Base-by-base conservation (phyloP, 192 early-diverging fungal genomes). In the Entomortierella lignicola region DNA sequence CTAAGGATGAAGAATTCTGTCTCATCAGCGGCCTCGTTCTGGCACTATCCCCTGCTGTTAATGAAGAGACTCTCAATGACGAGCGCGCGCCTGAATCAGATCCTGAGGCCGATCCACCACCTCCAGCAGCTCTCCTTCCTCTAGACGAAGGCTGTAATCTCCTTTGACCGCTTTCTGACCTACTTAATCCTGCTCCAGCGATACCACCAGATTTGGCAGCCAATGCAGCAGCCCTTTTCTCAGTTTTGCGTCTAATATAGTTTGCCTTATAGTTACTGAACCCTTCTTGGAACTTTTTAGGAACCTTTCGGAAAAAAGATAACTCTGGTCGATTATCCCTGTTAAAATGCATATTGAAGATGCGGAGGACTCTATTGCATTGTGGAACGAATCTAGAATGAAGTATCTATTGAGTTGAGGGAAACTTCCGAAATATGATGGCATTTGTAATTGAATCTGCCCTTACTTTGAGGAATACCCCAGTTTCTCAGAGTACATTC, bases 401-500 rank as follows among this genome's bases (percentile, higher is more conserved):
- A 20, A 47, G 12, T 47, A 47, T 12, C 12, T 15, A 47, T 20
- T 4, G 2, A 25, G 20, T 23, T 42, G 10, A 63, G 23, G 20
- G 7, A 51, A 8, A 31, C 8, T 21, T 31, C 15, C 13, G 54
- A 29, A 13, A 47, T 10, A 37, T 5, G 20, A 47, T 4, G 20
- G 44, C n/a, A n/a, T n/a, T 47, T 12, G 20, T 15, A 12, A 47
- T 12, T 20, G 52, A 18, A 29, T 57, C 20, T 4, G 8, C 8
- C 32, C 81, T 54, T 87, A 89, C 88, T 86, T 85, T 82, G 82
- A 77, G 12, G 86, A 86, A 65, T 85, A 82, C 8, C 82, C 72
- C 10, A 89, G 66, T 52, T 89, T 89, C 56, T 89, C 86, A 51
- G 83, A 69, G 31, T 89, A 89, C 81, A 87, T 87, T 11, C 86